Conservation (phyloP, 2,329 filamentous ascomycete species). For the Capronia epimyces region DNA sequence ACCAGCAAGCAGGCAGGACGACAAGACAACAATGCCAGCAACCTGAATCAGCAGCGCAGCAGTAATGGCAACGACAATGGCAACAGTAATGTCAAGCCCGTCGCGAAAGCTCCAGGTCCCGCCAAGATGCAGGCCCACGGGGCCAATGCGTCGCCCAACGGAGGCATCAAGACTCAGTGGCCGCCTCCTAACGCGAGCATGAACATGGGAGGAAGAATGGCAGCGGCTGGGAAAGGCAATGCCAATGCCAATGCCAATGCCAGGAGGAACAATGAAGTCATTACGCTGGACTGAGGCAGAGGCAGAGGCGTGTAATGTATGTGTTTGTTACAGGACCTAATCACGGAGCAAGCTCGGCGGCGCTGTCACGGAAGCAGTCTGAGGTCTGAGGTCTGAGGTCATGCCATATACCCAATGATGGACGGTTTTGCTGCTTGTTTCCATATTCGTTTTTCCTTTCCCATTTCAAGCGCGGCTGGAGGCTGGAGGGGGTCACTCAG, state of each 20-base stretch:
- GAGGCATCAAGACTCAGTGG: conserved; percentile 5
- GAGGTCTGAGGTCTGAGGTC: too few relatives aligned
- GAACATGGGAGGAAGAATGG: neutral
- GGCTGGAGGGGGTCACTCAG: too few relatives aligned
- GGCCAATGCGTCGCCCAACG: conserved; percentile 1
- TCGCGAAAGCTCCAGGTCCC: neutral
- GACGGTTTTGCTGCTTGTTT: neutral
- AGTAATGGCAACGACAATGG: neutral
- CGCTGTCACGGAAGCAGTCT: too few relatives aligned
- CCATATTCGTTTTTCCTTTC: neutral
- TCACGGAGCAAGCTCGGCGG: too few relatives aligned
- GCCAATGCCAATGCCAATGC: conserved; percentile 7
- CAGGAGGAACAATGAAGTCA: conserved; percentile 15
- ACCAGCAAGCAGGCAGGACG: neutral
- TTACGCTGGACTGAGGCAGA: conserved; percentile 15
- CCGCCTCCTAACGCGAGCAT: conserved; percentile 1
- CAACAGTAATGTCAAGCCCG: neutral
- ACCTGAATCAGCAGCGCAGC: neutral
- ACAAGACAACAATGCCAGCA: neutral
- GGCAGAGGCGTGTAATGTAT: too few relatives aligned
- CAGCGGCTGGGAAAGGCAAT: neutral
- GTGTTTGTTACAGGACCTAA: too few relatives aligned
- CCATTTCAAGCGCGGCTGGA: too few relatives aligned
- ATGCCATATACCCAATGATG: neutral
- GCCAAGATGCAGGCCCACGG: conserved; percentile 1